These are phyloP conservation scores for Draba incana DNA, from an alignment of 345 rosid genomes.

Conservation along the genomic window DNA sequence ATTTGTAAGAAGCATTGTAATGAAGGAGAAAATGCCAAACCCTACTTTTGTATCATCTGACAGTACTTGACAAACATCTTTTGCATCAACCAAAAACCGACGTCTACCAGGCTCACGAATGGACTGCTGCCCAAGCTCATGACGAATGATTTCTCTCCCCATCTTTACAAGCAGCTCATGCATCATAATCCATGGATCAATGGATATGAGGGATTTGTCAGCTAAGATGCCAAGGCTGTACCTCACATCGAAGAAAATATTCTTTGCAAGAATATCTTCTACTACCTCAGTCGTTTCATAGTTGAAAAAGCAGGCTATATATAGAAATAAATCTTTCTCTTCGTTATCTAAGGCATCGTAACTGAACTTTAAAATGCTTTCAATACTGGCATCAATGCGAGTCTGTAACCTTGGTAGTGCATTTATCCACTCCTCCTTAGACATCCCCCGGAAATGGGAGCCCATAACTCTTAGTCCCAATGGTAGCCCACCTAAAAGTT, in stretches of 20 bases:
- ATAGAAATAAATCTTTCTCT: too few relatives aligned
- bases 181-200: background rate
- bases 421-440: too few relatives aligned
- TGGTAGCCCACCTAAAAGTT: too few relatives aligned
- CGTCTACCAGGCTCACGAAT: background rate
- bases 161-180: background rate
- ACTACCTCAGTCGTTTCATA: background rate
- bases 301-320: background rate
- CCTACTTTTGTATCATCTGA: background rate
- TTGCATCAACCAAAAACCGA: slow-evolving; percentile 12
- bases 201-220: slow-evolving; percentile 8
- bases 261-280: background rate
- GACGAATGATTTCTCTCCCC: background rate
- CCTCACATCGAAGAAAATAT: background rate
- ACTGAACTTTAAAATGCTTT: too few relatives aligned
- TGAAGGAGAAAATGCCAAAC: background rate
- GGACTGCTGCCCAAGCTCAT: background rate
- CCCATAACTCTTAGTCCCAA: too few relatives aligned
- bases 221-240: background rate
- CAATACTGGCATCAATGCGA: too few relatives aligned
- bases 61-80: background rate
- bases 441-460: too few relatives aligned
- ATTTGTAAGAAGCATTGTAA: background rate
- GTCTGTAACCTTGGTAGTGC: too few relatives aligned
- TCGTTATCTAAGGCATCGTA: too few relatives aligned